Evolutionary conservation across 345 rosid genomes (phyloP).

Genomic region (Zanthoxylum bungeanum): DNA sequence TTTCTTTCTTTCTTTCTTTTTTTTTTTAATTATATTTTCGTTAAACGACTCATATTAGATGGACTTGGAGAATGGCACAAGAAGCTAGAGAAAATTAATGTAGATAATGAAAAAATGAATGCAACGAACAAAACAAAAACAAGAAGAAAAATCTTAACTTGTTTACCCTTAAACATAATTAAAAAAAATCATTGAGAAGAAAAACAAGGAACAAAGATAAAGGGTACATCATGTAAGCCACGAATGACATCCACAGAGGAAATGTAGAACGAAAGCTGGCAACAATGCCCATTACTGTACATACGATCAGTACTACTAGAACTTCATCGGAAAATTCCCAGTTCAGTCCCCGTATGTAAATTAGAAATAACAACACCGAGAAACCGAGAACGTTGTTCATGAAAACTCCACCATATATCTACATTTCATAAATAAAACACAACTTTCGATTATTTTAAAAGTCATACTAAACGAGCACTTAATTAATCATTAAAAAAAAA

Average conservation of each 20-base stretch:
- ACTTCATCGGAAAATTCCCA: constrained; percentile 44
- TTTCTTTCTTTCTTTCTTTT: no score
- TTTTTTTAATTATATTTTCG: no score
- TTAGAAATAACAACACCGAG: constrained; percentile 22
- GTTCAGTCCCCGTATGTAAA: constrained; percentile 24
- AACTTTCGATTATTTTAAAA: neutral
- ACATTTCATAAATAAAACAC: constrained; percentile 3
- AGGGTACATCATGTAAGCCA: constrained; percentile 33
- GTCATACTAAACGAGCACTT: neutral
- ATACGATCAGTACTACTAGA: constrained; percentile 21
- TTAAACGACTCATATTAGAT: no score
- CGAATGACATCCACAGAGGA: constrained; percentile 30
- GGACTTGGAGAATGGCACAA: no score
- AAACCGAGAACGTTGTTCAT: constrained; percentile 29
- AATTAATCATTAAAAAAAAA: no score
- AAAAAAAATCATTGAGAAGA: constrained; percentile 18
- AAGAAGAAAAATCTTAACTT: neutral
- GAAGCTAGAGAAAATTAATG: no score
- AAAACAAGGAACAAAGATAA: constrained; percentile 33
- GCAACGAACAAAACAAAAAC: neutral
- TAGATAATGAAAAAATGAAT: no score
- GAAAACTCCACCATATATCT: constrained; percentile 39
- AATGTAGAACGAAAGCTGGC: constrained; percentile 29
- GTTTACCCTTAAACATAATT: neutral
- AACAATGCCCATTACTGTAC: constrained; percentile 20